A percentile compares a stretch with the other conserved stretches of the same genome.
Conservation (phyloP, 345 rosid species). For the Limnanthes douglasii region DNA sequence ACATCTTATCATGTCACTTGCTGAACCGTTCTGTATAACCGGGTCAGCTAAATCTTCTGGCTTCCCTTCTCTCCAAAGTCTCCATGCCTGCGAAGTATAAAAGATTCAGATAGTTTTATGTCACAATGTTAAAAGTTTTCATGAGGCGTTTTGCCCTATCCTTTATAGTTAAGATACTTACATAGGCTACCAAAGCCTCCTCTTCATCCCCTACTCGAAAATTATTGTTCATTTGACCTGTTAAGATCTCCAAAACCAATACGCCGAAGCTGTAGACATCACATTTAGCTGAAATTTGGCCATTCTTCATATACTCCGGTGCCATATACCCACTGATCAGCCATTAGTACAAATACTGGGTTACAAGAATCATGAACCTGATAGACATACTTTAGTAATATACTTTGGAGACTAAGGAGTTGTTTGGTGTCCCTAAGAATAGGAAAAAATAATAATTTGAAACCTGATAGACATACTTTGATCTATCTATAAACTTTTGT, state of each 20-base stretch:
- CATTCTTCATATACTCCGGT: conserved; percentile 24
- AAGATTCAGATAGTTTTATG: not conserved
- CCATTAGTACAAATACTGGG: too few species aligned
- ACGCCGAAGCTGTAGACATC: conserved; percentile 35
- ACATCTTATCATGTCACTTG: conserved; percentile 26
- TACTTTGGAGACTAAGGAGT: too few species aligned
- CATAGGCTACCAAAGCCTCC: conserved; percentile 4
- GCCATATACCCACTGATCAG: conserved; percentile 40
- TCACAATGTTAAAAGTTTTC: too few species aligned
- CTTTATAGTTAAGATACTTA: conserved; percentile 3
- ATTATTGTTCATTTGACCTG: conserved; percentile 24
- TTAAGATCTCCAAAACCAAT: conserved; percentile 25
- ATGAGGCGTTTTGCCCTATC: not conserved
- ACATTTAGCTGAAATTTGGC: conserved; percentile 25
- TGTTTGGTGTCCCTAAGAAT: too few species aligned
- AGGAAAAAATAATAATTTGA: too few species aligned
- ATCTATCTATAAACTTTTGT: too few species aligned
- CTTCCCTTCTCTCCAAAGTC: conserved; percentile 26
- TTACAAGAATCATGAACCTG: too few species aligned
- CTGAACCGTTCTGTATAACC: conserved; percentile 8
- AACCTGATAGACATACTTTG: too few species aligned
- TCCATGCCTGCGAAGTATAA: conserved; percentile 27
- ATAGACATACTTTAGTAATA: too few species aligned
- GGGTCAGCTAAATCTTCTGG: conserved; percentile 28
- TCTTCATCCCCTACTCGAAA: conserved; percentile 17